Conservation (phyloP, 176 grass and related monocot species). For the Hsuehochloa calcarea region DNA sequence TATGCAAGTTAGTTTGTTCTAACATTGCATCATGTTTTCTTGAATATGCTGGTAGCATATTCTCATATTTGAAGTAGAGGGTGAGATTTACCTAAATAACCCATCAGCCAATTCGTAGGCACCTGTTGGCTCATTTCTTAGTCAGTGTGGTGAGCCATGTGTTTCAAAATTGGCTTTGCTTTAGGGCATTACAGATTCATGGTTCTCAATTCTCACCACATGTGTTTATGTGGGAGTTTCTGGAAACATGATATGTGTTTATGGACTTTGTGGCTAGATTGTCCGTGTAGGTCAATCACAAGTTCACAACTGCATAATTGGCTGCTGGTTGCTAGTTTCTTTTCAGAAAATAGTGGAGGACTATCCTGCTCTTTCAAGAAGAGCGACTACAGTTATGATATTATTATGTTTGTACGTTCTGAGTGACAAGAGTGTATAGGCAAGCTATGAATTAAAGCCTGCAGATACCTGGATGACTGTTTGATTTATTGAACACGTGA, state of each 20-base stretch:
- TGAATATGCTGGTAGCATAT: neutral
- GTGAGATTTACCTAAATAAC: too few relatives aligned
- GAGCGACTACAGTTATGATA: neutral
- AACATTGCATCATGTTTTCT: neutral
- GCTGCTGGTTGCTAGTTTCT: neutral
- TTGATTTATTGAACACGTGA: neutral
- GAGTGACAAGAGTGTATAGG: neutral
- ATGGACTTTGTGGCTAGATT: neutral
- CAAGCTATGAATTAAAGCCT: neutral
- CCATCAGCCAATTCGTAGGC: neutral
- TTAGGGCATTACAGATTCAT: neutral
- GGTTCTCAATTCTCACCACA: neutral
- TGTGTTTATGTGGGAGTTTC: neutral
- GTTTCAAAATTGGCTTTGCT: neutral
- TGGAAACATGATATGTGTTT: neutral
- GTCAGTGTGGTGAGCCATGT: neutral
- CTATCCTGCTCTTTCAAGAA: neutral
- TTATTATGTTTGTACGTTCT: neutral
- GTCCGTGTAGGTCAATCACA: too few relatives aligned
- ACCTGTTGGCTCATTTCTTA: neutral
- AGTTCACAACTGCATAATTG: neutral
- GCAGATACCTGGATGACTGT: neutral
- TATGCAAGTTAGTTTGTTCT: conserved; percentile 26
- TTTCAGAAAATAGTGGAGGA: neutral
- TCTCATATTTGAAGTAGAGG: neutral